A percentile compares a stretch with the other conserved stretches of the same genome.
These are phyloP conservation scores for Gardenia jasminoides DNA, from an alignment of 257 asterid genomes.

Conservation along the genomic window DNA sequence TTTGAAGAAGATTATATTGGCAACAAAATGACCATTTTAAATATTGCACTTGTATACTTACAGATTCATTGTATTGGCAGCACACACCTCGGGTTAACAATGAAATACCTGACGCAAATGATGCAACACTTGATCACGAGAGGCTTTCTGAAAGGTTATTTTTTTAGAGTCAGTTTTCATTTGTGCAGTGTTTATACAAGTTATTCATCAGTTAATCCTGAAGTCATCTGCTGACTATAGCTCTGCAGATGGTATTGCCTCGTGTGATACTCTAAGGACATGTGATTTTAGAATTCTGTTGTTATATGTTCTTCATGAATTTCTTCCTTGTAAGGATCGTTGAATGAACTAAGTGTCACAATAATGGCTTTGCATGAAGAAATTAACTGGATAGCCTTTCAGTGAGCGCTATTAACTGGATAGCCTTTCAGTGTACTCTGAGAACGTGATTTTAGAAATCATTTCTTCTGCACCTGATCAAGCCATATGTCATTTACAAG, in stretches of 20 bases:
- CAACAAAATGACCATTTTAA: slow-evolving; percentile 16
- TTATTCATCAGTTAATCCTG: neutral
- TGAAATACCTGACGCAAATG: slow-evolving; percentile 76
- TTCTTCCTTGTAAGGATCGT: neutral
- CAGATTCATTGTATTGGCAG: slow-evolving; percentile 50
- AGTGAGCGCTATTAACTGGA: neutral
- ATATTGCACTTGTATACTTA: slow-evolving; percentile 21
- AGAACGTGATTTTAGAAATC: neutral
- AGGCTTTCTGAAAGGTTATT: slow-evolving; percentile 77
- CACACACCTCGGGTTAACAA: slow-evolving; percentile 85
- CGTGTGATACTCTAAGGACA: neutral
- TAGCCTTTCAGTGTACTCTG: neutral
- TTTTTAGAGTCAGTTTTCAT: slow-evolving; percentile 9
- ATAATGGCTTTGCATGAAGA: neutral
- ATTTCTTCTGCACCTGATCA: neutral
- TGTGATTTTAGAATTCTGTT: no score
- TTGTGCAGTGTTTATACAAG: neutral
- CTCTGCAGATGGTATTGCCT: neutral
- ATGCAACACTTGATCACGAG: slow-evolving; percentile 84
- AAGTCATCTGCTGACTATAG: neutral
- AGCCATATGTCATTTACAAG: neutral
- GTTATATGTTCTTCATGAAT: neutral
- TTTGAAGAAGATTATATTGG: neutral
- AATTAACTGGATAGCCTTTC: neutral
- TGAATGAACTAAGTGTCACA: neutral